Evolutionary conservation across 768 basidiomycete species (phyloP), one percentile per base, ranked within the genome.

Genomic region (Pisolithus tinctorius): DNA sequence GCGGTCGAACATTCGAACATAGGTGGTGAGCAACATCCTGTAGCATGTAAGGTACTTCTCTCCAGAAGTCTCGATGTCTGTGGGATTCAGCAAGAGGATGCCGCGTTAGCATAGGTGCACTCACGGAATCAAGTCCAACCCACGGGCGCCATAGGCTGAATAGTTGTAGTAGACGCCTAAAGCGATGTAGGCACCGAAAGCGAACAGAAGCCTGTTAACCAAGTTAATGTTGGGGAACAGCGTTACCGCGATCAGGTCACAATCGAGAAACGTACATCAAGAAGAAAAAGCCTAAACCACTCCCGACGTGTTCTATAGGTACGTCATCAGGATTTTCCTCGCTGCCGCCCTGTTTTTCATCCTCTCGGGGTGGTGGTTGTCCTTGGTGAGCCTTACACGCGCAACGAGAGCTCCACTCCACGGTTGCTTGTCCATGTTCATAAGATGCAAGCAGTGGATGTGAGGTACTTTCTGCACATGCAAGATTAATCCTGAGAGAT

Each of bases 21-120:
- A 92, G 68, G 68, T 91, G 88, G 20, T 83, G 79, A 47, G 85
- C 63, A 23, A 93, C 84, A 59, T 92, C 90, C 40, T 77, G 76
- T 42, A 90, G 65, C 81, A 93, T 86, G 58, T 88, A 90, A 4
- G 90, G 90, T 3, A 92, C 87, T 68, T 93, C 90, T 64, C 82
- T 73, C 89, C 89, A 92, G 67, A 93, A 93, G 63, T 91, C 88
- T 45, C 89, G 86, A 68, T 93, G 89, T 53, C 88, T 92, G 56
- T 13, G 27, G 14, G 6, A 13, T 54, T 45, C 39, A 45, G 45
- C 59, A 6, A 52, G 47, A 13, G n/a, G 23, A 40, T 4, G 58
- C 45, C 58, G 49, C 14, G 31, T 7, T 11, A 40, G 49, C 48
- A 53, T 10, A 45, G 30, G n/a, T n/a, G 31, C 23, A 78, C 88